phyloP scores from a whole-genome alignment of 495 filamentous ascomycete genomes.

The Penicillium steckii region DNA sequence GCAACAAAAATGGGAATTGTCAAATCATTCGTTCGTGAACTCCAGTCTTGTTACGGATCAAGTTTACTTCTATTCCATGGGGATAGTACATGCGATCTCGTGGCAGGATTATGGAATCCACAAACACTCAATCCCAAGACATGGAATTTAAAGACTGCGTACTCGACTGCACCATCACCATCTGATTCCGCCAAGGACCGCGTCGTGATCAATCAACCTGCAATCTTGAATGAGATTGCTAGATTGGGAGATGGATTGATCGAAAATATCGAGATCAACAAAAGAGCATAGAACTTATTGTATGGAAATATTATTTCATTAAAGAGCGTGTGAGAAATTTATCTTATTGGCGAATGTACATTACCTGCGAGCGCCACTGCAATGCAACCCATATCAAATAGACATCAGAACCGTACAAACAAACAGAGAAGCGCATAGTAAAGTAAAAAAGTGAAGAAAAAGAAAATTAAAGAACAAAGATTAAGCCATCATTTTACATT shows the following conservation, averaged over 20 bases:
- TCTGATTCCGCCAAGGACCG: constrained; percentile 18
- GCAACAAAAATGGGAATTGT: constrained; percentile 39
- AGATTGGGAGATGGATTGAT: constrained; percentile 45
- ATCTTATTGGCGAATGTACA: constrained; percentile 25
- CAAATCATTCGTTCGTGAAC: constrained; percentile 54
- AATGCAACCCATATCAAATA: constrained; percentile 32
- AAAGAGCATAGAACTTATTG: background rate
- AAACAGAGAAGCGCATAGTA: constrained; percentile 12
- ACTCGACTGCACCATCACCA: constrained; percentile 61
- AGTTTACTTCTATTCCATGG: constrained; percentile 75
- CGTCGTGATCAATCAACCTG: constrained; percentile 67
- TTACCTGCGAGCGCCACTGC: constrained; percentile 36
- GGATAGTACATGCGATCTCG: constrained; percentile 49
- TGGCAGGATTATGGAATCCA: constrained; percentile 85
- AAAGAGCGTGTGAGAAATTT: background rate
- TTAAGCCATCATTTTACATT: constrained; percentile 15
- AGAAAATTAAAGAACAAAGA: background rate
- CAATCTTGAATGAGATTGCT: constrained; percentile 77
- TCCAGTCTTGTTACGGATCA: constrained; percentile 59
- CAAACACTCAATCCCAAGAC: constrained; percentile 43
- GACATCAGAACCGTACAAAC: constrained; percentile 18
- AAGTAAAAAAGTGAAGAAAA: background rate
- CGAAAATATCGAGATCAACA: constrained; percentile 35
- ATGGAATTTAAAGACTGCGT: constrained; percentile 68
- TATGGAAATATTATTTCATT: background rate